Base-by-base conservation (phyloP, 2,329 filamentous ascomycete genomes). In the Pestalotiopsis sp. region DNA sequence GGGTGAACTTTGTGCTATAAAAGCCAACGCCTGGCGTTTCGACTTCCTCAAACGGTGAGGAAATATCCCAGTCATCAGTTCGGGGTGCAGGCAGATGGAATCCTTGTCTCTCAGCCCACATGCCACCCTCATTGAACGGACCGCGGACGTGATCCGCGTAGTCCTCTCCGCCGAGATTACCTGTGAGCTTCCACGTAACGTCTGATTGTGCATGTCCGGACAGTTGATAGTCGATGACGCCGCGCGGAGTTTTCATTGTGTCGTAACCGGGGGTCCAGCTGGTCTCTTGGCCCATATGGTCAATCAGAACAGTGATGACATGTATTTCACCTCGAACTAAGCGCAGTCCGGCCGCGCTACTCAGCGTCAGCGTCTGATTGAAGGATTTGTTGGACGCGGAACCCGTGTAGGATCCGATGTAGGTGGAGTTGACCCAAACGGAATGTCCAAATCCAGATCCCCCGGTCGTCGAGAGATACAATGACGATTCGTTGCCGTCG, bases 231-330 rank as follows among this genome's bases (percentile, higher is more conserved):
- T 89, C 81, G 13, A 92, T 75, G 69, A 93, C 88, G 45, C 87
- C 91, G 38, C 87, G 88, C 0, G 86, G 87, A n/a, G 83, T 80
- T 82, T 92, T 92, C 85, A 91, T 91, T 5, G 81, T 77, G 36
- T 91, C 89, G 1, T 75, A 71, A 2, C 89, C 90, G 1, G 90
- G 85, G 2, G 80, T 80, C 83, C 86, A 62, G 52, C 72, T 89
- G 73, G 92, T 88, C 70, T 93, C 86, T 0, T 93, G 82, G 1
- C 92, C 92, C 80, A 90, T 93, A 77, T 91, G 91, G 78, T 95
- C 93, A 14, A 95, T 82, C 0, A 94, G 79, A 0, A 95, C 83
- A 0, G 92, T 94, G 71, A 95, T 77, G 5, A 91, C 83, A 75
- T 93, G 90, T 0, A 78, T 72, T 25, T 84, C 81, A 3, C 88